Evolutionary conservation across 371 early-diverging fungal genomes (phyloP), one percentile per base, ranked within the genome.

Genomic region (Mucor sp.): DNA sequence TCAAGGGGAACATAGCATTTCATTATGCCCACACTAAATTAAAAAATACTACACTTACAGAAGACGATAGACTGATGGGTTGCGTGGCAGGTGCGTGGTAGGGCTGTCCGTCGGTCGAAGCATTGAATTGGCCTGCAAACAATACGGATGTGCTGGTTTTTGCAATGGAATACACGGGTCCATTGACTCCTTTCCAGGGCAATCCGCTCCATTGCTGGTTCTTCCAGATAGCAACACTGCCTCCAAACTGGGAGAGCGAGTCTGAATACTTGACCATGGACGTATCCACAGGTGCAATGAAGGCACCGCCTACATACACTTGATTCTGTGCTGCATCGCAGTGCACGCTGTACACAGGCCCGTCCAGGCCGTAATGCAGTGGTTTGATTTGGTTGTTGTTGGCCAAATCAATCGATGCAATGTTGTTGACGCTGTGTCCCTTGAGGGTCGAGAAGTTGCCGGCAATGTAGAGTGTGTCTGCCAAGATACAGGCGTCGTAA

Each of bases 291-390:
- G 80, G 81, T 32, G 78, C 81, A 17, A 70, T 47, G 50, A 82
- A 82, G 23, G 58, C 57, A 39, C 82, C 78, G 50, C 74, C 72
- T 4, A 79, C 86, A 61, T 83, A 87, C 1, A 90, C 80, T 3
- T 71, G 77, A 2, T 80, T 50, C 6, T 74, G 71, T 2, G 55
- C 41, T 0, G 72, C 59, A 60, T 93, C 92, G 61, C 94, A 93
- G 61, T 81, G 75, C 19, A 93, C 69, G 21, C 82, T 75, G 43
- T 83, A 78, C 11, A 93, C 91, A 3, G 90, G 78, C 0, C 91
- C 92, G 73, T 92, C 89, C 14, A 93, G 72, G n/a, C 94, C 94
- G 28, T 86, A 73, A 2, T 58, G 58, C 64, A 93, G 68, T 1
- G 84, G 58, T 4, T 71, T 75, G 64, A 86, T 74, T 14, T 69